A percentile compares a stretch with the other conserved stretches of the same genome.
Evolutionary conservation across 2,329 filamentous ascomycete genomes (phyloP).

Genomic region (Calonectria hongkongensis): DNA sequence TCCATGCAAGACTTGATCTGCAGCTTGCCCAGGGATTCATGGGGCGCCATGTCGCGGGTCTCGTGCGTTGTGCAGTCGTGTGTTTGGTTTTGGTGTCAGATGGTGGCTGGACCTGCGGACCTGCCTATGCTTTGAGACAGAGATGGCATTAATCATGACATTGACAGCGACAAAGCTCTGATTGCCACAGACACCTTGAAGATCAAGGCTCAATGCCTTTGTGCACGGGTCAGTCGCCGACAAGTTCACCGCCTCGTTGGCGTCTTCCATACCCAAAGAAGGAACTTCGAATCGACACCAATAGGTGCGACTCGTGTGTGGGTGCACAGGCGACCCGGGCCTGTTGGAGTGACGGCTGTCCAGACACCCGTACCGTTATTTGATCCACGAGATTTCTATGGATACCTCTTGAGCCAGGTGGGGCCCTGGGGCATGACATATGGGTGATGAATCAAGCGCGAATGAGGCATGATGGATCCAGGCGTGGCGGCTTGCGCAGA

Average conservation of each 20-base stretch:
- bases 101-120: conserved; percentile 20
- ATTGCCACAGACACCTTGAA: conserved; percentile 6
- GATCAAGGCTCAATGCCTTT: conserved; percentile 28
- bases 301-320: conserved; percentile 26
- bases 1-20: conserved; percentile 22
- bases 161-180: conserved; percentile 31
- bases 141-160: conserved; percentile 24
- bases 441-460: conserved; percentile 35
- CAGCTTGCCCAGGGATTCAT: conserved; percentile 22
- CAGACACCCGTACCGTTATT: conserved; percentile 18
- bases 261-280: conserved; percentile 17
- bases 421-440: conserved; percentile 29
- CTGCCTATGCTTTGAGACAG: conserved; percentile 17
- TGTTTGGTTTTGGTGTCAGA: conserved; percentile 14
- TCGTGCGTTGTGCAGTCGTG: conserved; percentile 25
- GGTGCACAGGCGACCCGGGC: conserved; percentile 15
- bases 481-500: conserved; percentile 31
- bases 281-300: conserved; percentile 22
- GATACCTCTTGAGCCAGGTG: conserved; percentile 32
- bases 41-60: conserved; percentile 28
- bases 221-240: conserved; percentile 21
- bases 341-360: conserved; percentile 20
- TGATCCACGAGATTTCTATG: conserved; percentile 31
- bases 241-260: conserved; percentile 36
- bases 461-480: conserved; percentile 17